Evolutionary conservation across 169 alveolate species (phyloP).

Genomic region (Toxoplasma gondii): DNA sequence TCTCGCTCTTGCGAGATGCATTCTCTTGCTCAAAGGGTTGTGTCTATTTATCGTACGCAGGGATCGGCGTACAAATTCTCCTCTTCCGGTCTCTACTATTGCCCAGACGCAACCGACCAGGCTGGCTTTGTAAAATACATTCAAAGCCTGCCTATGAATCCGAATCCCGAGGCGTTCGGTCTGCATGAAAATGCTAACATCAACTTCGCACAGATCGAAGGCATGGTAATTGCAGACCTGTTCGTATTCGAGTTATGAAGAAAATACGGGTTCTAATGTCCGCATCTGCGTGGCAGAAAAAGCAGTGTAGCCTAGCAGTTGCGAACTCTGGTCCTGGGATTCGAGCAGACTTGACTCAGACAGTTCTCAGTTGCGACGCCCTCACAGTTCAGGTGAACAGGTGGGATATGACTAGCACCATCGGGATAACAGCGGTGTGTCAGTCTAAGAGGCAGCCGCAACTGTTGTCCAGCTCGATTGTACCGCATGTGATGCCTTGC

Average conservation of each 20-base stretch:
- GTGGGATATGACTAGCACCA: too few relatives aligned
- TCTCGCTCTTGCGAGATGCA: too few relatives aligned
- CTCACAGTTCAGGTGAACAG: too few relatives aligned
- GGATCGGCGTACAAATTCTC: slow-evolving; percentile 84
- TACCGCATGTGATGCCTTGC: too few relatives aligned
- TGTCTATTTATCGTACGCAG: not conserved
- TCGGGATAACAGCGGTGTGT: too few relatives aligned
- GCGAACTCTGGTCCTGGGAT: not conserved
- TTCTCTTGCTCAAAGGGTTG: not conserved
- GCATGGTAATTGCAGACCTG: slow-evolving; percentile 80
- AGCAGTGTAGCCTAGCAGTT: not conserved
- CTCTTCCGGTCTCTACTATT: slow-evolving; percentile 87
- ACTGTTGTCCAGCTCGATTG: too few relatives aligned
- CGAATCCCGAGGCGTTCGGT: slow-evolving; percentile 96
- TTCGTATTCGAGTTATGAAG: not conserved
- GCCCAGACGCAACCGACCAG: slow-evolving; percentile 87
- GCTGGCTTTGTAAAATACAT: slow-evolving; percentile 88
- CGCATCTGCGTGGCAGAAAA: too few relatives aligned
- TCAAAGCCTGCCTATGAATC: slow-evolving; percentile 86
- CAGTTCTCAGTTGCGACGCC: too few relatives aligned
- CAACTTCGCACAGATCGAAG: slow-evolving; percentile 88
- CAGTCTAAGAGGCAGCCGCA: too few relatives aligned
- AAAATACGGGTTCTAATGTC: not conserved
- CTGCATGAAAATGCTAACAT: slow-evolving; percentile 94
- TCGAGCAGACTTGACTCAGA: too few relatives aligned